Conservation (phyloP, 2,329 filamentous ascomycete species). For the Thielaviopsis populi region DNA sequence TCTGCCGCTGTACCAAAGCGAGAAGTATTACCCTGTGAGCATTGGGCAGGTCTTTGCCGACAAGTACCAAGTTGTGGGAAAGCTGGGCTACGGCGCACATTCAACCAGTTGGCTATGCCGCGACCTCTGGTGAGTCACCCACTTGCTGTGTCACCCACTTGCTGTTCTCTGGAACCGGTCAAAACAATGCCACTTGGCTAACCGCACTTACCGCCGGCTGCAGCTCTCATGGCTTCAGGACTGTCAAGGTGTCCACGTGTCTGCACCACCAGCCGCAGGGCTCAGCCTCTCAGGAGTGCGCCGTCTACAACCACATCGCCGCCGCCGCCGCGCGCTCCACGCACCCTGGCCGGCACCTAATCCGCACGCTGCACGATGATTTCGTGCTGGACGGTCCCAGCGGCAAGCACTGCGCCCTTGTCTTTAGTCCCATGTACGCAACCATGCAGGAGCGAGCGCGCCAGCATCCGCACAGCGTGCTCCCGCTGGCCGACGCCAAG, state of each 20-base stretch:
- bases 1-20: conserved; percentile 19
- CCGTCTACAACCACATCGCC: conserved; percentile 10
- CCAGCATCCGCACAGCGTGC: conserved; percentile 4
- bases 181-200: background rate
- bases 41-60: conserved; percentile 20
- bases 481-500: conserved; percentile 5
- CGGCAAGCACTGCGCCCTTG: conserved; percentile 11
- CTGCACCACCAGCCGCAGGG: conserved; percentile 4
- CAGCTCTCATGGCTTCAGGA: conserved; percentile 7
- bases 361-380: conserved; percentile 9
- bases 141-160: no score
- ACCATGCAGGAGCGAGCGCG: conserved; percentile 10
- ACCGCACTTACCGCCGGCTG: background rate
- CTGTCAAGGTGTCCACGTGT: conserved; percentile 9
- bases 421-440: conserved; percentile 12
- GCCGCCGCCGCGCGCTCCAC: background rate
- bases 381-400: conserved; percentile 7
- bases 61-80: conserved; percentile 21
- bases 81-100: conserved; percentile 21
- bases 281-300: background rate
- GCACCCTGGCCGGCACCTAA: conserved; percentile 11
- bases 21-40: conserved; percentile 20
- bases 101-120: conserved; percentile 22
- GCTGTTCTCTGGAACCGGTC: background rate
- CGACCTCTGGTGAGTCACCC: conserved; percentile 18